Evolutionary conservation across 2,329 filamentous ascomycete species (phyloP).

Genomic region (Aspergillus nomiae): DNA sequence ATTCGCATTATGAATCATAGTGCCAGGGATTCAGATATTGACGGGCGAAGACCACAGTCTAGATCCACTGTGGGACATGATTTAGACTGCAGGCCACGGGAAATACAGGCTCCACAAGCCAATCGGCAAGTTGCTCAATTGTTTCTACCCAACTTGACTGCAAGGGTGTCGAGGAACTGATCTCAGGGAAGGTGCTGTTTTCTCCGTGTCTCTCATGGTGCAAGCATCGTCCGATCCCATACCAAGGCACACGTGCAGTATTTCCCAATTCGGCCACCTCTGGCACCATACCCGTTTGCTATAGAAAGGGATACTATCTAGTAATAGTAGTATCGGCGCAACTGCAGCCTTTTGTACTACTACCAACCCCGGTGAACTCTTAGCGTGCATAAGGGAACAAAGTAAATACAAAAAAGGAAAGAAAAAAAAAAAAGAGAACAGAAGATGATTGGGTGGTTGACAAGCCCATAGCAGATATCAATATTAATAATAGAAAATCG

Average conservation of each 20-base stretch:
- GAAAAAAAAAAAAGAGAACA: too few relatives aligned
- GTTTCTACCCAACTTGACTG: not conserved
- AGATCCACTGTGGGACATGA: slow-evolving; percentile 1
- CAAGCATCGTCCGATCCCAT: not conserved
- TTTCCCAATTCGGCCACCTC: not conserved
- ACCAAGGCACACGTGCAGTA: not conserved
- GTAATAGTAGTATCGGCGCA: not conserved
- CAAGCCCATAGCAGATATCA: not conserved
- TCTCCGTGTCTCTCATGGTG: not conserved
- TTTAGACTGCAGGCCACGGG: not conserved
- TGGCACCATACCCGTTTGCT: not conserved
- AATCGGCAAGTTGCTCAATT: not conserved
- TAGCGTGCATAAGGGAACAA: not conserved
- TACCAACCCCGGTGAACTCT: not conserved
- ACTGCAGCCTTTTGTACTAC: not conserved
- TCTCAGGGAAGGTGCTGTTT: not conserved
- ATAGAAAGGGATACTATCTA: not conserved
- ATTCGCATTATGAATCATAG: not conserved
- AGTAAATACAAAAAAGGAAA: not conserved
- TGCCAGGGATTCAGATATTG: not conserved
- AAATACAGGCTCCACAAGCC: not conserved
- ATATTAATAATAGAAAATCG: not conserved
- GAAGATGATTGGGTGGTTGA: not conserved
- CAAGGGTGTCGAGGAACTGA: not conserved
- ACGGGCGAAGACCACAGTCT: not conserved